Percentiles rank a stretch among this genome's conserved stretches.
Evolutionary conservation across 2,329 filamentous ascomycete species (phyloP).

Genomic region (Diaporthe eres): DNA sequence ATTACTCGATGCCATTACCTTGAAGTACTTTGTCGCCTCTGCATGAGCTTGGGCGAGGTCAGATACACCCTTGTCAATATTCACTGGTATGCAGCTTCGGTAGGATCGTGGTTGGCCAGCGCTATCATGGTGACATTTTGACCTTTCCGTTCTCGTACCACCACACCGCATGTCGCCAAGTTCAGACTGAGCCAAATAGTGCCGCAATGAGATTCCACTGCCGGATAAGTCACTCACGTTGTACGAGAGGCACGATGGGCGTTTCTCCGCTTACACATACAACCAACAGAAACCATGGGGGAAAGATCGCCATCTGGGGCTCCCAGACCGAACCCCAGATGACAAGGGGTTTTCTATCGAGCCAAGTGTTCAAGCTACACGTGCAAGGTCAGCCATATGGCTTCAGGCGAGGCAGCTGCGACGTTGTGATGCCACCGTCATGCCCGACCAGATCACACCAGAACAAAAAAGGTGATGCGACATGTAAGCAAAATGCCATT

Average conservation of each 20-base stretch:
- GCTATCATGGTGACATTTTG: not conserved
- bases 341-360: not conserved
- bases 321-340: not conserved
- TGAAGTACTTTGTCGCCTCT: not conserved
- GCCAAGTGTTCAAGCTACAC: not conserved
- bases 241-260: not conserved
- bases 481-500: slow-evolving; percentile 1
- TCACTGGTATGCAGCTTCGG: not conserved
- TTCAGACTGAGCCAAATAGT: not conserved
- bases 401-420: not conserved
- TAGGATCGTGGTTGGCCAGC: not conserved
- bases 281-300: not conserved
- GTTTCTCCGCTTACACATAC: not conserved
- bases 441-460: not conserved
- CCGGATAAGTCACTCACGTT: not conserved
- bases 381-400: not conserved
- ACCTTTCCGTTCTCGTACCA: not conserved
- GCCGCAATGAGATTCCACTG: not conserved
- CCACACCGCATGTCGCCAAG: not conserved
- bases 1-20: no score
- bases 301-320: not conserved
- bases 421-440: not conserved
- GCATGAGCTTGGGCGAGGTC: not conserved
- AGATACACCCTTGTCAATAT: not conserved
- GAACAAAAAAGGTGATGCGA: not conserved